These are phyloP conservation scores for Dipteronia dyeriana DNA, from an alignment of 345 rosid genomes.

Conservation along the genomic window DNA sequence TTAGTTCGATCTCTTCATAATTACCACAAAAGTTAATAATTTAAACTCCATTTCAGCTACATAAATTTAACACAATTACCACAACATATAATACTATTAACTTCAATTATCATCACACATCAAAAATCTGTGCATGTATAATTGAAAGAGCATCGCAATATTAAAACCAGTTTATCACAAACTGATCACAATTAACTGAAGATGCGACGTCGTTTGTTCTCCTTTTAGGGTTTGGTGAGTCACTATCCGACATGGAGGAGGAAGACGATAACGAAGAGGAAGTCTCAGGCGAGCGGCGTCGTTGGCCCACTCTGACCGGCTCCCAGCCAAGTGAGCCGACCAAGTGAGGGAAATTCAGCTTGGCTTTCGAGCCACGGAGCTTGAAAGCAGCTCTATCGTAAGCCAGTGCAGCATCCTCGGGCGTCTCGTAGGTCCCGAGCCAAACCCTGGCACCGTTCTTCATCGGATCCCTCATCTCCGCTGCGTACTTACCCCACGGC, in stretches of 20 bases:
- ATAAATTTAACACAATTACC: neutral
- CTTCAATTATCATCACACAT: neutral
- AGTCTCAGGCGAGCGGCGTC: slow-evolving; percentile 31
- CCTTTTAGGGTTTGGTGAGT: slow-evolving; percentile 4
- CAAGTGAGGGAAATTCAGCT: slow-evolving; percentile 61
- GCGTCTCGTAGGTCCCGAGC: slow-evolving; percentile 71
- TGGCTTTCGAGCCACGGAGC: slow-evolving; percentile 56
- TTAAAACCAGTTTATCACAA: slow-evolving; percentile 1
- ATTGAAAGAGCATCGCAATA: neutral
- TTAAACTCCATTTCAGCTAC: neutral
- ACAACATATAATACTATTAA: neutral
- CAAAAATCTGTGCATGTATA: neutral
- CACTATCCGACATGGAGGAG: neutral
- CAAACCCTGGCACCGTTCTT: slow-evolving; percentile 64
- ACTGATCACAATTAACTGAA: neutral
- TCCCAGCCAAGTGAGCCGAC: slow-evolving; percentile 40
- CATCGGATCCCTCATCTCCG: slow-evolving; percentile 69
- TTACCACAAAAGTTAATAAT: too few relatives aligned
- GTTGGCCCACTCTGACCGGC: slow-evolving; percentile 46
- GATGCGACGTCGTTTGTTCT: neutral
- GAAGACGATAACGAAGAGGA: neutral
- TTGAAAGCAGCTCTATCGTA: slow-evolving; percentile 55
- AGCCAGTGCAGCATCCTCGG: slow-evolving; percentile 67
- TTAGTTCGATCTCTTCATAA: neutral
- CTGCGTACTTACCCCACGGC: slow-evolving; percentile 76